Conservation (phyloP, 2,329 filamentous ascomycete species). For the Paraphaeosphaeria sporulosa region DNA sequence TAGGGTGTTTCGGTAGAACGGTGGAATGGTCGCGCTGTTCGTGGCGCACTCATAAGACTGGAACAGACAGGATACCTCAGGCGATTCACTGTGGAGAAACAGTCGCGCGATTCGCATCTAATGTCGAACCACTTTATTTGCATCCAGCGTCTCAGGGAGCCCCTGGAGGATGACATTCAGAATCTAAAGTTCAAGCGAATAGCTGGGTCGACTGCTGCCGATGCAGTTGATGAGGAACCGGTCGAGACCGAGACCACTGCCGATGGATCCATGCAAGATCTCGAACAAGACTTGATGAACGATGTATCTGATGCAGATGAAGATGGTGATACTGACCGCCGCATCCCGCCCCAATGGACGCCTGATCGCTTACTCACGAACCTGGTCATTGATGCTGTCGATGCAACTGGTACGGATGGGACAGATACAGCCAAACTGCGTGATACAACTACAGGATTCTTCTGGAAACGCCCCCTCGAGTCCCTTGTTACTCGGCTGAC, state of each 20-base stretch:
- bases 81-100: slow-evolving; percentile 40
- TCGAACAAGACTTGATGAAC: slow-evolving; percentile 41
- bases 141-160: slow-evolving; percentile 52
- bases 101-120: slow-evolving; percentile 31
- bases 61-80: slow-evolving; percentile 51
- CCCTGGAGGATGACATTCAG: slow-evolving; percentile 43
- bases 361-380: slow-evolving; percentile 62
- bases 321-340: slow-evolving; percentile 32
- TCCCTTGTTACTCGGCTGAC: slow-evolving; percentile 60
- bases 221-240: slow-evolving; percentile 27
- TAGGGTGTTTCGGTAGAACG: slow-evolving; percentile 42
- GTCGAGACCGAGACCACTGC: slow-evolving; percentile 41
- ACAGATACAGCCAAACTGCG: slow-evolving; percentile 56
- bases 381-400: slow-evolving; percentile 59
- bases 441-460: slow-evolving; percentile 54
- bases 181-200: slow-evolving; percentile 42
- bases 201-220: slow-evolving; percentile 18
- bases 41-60: slow-evolving; percentile 50
- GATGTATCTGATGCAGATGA: slow-evolving; percentile 28
- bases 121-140: slow-evolving; percentile 41
- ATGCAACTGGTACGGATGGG: slow-evolving; percentile 57
- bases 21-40: slow-evolving; percentile 50
- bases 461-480: slow-evolving; percentile 64
- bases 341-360: slow-evolving; percentile 61
- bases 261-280: slow-evolving; percentile 39